Percentiles rank a stretch among this genome's conserved stretches.
Evolutionary conservation across 140 eudicot species (phyloP).

Genomic region (Senecio squalidus): DNA sequence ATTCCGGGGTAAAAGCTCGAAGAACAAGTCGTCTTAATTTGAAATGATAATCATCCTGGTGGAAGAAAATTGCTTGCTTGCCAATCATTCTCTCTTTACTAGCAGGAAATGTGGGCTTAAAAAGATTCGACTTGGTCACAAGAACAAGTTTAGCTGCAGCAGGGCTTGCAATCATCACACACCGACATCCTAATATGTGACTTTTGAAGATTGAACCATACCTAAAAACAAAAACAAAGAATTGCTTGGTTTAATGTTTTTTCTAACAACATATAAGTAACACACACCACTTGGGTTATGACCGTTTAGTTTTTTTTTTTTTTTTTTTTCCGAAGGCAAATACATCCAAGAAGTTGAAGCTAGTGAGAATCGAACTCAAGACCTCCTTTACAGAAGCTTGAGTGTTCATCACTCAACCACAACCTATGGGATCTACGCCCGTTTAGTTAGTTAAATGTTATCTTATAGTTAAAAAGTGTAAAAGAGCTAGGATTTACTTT

Average conservation of each 20-base stretch:
- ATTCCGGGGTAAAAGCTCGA: slow-evolving; percentile 76
- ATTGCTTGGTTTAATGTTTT: neutral
- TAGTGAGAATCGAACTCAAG: no score
- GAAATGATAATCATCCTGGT: slow-evolving; percentile 82
- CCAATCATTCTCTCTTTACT: slow-evolving; percentile 98
- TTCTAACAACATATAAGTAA: neutral
- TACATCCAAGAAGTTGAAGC: no score
- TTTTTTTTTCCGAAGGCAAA: no score
- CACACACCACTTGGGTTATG: no score
- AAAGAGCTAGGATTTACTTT: slow-evolving; percentile 65
- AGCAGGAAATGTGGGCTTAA: slow-evolving; percentile 96
- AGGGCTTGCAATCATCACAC: slow-evolving; percentile 94
- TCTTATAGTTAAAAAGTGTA: no score
- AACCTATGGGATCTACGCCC: no score
- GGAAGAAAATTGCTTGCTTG: slow-evolving; percentile 93
- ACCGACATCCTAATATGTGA: slow-evolving; percentile 82
- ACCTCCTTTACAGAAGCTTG: no score
- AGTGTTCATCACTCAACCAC: no score
- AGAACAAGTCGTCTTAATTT: slow-evolving; percentile 75
- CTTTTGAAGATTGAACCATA: slow-evolving; percentile 88
- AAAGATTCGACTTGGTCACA: slow-evolving; percentile 61
- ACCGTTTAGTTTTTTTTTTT: no score
- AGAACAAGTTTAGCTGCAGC: slow-evolving; percentile 83
- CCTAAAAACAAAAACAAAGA: slow-evolving; percentile 38
- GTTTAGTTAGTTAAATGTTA: no score